Conservation (phyloP, 2,329 filamentous ascomycete genomes). For the Scolecobasidium constrictum region DNA sequence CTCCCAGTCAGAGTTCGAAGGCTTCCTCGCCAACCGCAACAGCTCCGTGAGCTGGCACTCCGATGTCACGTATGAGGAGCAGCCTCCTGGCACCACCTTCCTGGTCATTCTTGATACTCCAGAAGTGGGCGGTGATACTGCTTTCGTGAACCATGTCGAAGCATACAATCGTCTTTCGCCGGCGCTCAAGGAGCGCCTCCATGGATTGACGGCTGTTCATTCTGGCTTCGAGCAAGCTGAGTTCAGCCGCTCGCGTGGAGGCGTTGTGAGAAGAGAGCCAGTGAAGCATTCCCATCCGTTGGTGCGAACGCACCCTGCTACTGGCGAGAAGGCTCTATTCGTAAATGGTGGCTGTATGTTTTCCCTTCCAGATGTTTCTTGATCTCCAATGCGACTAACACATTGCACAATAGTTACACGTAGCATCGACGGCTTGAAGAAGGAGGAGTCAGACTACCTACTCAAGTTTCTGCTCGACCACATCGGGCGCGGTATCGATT, state of each 20-base stretch:
- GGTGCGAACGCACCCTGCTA: constrained; percentile 67
- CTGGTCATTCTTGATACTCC: constrained; percentile 76
- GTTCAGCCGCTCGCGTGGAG: constrained; percentile 52
- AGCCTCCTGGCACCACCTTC: constrained; percentile 84
- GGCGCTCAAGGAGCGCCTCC: constrained; percentile 66
- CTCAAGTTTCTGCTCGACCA: constrained; percentile 71
- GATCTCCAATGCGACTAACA: constrained; percentile 9
- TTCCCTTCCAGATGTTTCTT: neutral
- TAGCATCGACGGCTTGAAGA: constrained; percentile 71
- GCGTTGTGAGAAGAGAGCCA: constrained; percentile 65
- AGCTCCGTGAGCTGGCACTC: constrained; percentile 82
- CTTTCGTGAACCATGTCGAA: constrained; percentile 69
- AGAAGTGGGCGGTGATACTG: constrained; percentile 68
- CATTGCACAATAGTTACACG: constrained; percentile 55
- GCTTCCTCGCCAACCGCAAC: constrained; percentile 58
- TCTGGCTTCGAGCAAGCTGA: constrained; percentile 69
- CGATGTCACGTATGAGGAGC: constrained; percentile 77
- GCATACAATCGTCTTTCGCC: constrained; percentile 75
- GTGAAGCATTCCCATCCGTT: constrained; percentile 66
- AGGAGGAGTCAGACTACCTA: constrained; percentile 70
- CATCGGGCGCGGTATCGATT: constrained; percentile 60
- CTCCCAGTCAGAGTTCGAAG: constrained; percentile 46
- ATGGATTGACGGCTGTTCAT: constrained; percentile 71
- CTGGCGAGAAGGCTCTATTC: constrained; percentile 75
- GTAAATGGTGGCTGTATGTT: constrained; percentile 70